A percentile compares a stretch with the other conserved stretches of the same genome.
Conservation (phyloP, 345 rosid genomes). For the Erysimum cheiranthoides region DNA sequence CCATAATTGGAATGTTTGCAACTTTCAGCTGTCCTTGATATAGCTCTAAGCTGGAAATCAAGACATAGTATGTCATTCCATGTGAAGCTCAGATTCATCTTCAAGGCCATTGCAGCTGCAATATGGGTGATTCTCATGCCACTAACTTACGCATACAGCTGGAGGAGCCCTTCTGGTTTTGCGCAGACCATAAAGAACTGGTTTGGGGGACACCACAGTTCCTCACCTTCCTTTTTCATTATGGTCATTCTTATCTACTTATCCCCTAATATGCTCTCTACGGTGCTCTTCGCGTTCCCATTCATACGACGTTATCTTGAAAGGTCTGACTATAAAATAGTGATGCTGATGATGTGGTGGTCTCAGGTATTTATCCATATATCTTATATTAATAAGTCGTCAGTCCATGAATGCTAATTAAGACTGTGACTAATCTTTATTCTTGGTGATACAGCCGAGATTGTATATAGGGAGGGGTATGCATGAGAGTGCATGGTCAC, state of each 20-base stretch:
- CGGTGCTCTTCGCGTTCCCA: constrained; percentile 55
- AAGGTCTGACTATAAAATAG: constrained; percentile 55
- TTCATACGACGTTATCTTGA: constrained; percentile 59
- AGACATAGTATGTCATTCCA: constrained; percentile 56
- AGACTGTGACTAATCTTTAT: constrained; percentile 21
- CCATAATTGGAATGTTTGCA: constrained; percentile 19
- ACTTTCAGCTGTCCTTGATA: constrained; percentile 60
- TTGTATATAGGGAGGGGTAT: constrained; percentile 67
- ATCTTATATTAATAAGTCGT: constrained; percentile 7
- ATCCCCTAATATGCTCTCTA: constrained; percentile 60
- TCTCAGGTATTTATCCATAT: constrained; percentile 55
- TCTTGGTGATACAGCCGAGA: constrained; percentile 54
- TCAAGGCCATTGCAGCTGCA: constrained; percentile 58
- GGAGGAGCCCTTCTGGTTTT: constrained; percentile 57
- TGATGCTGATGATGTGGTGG: constrained; percentile 71
- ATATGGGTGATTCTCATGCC: constrained; percentile 60
- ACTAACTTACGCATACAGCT: constrained; percentile 60
- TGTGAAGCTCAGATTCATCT: constrained; percentile 57
- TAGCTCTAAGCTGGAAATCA: constrained; percentile 60
- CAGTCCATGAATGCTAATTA: constrained; percentile 21
- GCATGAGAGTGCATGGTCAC: constrained; percentile 64
- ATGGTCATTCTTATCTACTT: constrained; percentile 55
- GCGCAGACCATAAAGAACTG: constrained; percentile 55
- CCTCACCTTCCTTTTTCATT: constrained; percentile 58
- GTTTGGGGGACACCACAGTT: constrained; percentile 55